phyloP scores from a whole-genome alignment of 768 basidiomycete species.

The Tulasnella sp. region DNA sequence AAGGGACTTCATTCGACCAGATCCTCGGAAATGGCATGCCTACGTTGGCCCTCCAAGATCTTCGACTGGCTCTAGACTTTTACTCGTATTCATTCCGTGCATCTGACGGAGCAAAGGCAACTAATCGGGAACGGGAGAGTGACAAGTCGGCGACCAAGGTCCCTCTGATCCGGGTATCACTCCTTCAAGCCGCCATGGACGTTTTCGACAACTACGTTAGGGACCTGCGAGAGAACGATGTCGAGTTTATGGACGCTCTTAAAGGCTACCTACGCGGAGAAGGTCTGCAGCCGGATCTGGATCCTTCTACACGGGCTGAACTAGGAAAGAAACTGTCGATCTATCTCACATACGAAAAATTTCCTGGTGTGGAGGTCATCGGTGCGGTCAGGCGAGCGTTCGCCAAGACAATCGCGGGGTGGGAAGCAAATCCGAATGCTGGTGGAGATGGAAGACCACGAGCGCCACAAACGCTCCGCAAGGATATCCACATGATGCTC shows the following conservation, averaged over 20 bases:
- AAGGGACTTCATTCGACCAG: constrained; percentile 48
- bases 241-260: constrained; percentile 12
- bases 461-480: not conserved
- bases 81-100: constrained; percentile 45
- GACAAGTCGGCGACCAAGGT: constrained; percentile 20
- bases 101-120: constrained; percentile 28
- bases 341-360: constrained; percentile 15
- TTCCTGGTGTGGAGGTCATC: constrained; percentile 5
- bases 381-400: not conserved
- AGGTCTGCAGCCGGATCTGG: constrained; percentile 9
- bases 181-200: constrained; percentile 18
- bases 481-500: constrained; percentile 2
- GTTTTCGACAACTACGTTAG: constrained; percentile 11
- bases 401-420: not conserved
- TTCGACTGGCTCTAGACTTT: constrained; percentile 48
- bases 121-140: too few species aligned
- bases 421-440: not conserved
- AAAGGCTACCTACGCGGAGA: constrained; percentile 18
- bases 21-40: constrained; percentile 41
- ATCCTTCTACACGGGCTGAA: not conserved
- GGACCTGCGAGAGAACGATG: constrained; percentile 14
- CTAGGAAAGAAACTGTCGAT: constrained; percentile 14
- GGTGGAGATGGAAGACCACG: not conserved
- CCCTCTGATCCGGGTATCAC: constrained; percentile 42
- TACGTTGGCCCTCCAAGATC: constrained; percentile 51